Percentiles rank a stretch among this genome's conserved stretches.
phyloP scores from a whole-genome alignment of 2,329 filamentous ascomycete genomes.

The Colletotrichum higginsianum region DNA sequence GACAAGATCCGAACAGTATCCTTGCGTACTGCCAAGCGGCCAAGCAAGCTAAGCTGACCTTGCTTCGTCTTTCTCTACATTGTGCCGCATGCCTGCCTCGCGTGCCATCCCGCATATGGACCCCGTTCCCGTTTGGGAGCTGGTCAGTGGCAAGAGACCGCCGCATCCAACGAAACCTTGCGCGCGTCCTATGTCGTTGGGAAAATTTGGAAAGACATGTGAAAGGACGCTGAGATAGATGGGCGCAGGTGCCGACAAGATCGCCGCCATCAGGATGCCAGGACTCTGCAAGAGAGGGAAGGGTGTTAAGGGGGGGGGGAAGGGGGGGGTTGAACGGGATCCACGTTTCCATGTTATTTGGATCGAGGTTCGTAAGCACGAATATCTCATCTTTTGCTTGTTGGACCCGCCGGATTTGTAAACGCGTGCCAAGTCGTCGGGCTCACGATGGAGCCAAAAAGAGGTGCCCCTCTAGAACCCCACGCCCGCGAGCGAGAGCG shows the following conservation, averaged over 20 bases:
- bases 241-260: too few relatives aligned
- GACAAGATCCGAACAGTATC: conserved; percentile 5
- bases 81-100: neutral
- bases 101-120: neutral
- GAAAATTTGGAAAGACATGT: too few relatives aligned
- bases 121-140: neutral
- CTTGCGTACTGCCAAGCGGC: neutral
- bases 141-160: too few relatives aligned
- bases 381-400: too few relatives aligned
- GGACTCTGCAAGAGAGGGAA: too few relatives aligned
- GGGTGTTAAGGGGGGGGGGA: too few relatives aligned
- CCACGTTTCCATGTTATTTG: neutral
- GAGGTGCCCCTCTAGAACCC: neutral
- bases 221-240: too few relatives aligned
- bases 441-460: conserved; percentile 6
- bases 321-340: too few relatives aligned
- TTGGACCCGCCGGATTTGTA: neutral
- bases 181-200: too few relatives aligned
- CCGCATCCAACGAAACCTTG: too few relatives aligned
- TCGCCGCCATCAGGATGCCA: too few relatives aligned
- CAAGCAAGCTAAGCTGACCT: too few relatives aligned
- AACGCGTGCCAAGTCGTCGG: conserved; percentile 12
- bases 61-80: neutral
- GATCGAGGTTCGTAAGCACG: neutral
- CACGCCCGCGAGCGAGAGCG: neutral